Percentiles rank a stretch among this genome's conserved stretches.
Conservation (phyloP, 345 rosid species). For the Salix suchowensis region DNA sequence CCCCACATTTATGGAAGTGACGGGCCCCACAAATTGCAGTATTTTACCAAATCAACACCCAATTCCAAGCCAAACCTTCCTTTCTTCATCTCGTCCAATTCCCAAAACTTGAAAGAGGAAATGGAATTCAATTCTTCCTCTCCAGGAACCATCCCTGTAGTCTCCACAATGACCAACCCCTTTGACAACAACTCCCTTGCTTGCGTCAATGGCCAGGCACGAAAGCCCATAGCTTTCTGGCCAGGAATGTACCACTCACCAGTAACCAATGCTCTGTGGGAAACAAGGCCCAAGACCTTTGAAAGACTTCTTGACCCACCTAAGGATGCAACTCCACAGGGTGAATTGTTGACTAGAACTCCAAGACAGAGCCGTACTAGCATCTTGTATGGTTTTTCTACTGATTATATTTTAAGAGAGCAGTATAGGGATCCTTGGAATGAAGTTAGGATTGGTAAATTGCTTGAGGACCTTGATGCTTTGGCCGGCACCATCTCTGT, state of each 20-base stretch:
- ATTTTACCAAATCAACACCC: neutral
- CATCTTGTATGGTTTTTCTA: slow-evolving; percentile 60
- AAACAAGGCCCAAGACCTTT: slow-evolving; percentile 64
- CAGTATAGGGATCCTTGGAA: slow-evolving; percentile 91
- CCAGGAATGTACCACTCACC: slow-evolving; percentile 92
- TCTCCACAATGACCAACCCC: slow-evolving; percentile 59
- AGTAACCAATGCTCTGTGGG: slow-evolving; percentile 76
- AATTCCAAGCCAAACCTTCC: neutral
- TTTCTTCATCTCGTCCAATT: neutral
- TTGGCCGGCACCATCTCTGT: slow-evolving; percentile 87
- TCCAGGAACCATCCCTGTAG: slow-evolving; percentile 50
- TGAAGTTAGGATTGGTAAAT: slow-evolving; percentile 77
- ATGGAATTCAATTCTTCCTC: slow-evolving; percentile 29
- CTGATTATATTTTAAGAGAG: slow-evolving; percentile 63
- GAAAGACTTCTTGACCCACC: slow-evolving; percentile 77
- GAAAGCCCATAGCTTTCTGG: slow-evolving; percentile 77
- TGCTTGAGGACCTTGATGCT: slow-evolving; percentile 93
- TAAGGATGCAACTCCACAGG: slow-evolving; percentile 76
- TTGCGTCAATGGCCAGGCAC: slow-evolving; percentile 18
- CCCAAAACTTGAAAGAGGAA: neutral
- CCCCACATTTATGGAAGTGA: neutral
- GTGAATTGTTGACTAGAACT: slow-evolving; percentile 54
- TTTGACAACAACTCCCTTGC: slow-evolving; percentile 26
- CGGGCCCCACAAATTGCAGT: neutral
- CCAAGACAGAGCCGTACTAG: slow-evolving; percentile 67